Evolutionary conservation across 441 rosid genomes (phyloP).

Genomic region (Isatis lusitanica): DNA sequence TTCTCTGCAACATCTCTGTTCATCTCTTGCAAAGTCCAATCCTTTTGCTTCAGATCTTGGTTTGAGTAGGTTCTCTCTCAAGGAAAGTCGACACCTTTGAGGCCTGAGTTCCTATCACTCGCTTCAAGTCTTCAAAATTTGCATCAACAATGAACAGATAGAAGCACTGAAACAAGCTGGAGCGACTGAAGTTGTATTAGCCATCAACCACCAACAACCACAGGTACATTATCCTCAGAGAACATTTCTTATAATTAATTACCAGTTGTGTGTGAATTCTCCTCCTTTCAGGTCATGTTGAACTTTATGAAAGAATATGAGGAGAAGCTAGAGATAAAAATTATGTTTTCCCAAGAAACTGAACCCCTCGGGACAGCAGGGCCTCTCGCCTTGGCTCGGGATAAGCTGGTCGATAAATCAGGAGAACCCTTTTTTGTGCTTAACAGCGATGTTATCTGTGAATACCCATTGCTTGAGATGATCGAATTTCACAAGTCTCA

Average conservation of each 20-base stretch:
- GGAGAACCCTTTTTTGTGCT: slow-evolving; percentile 63
- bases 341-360: slow-evolving; percentile 63
- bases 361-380: slow-evolving; percentile 75
- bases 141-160: slow-evolving; percentile 38
- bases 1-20: too few relatives aligned
- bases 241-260: too few relatives aligned
- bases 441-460: slow-evolving; percentile 70
- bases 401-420: slow-evolving; percentile 49
- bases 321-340: slow-evolving; percentile 56
- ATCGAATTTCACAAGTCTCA: slow-evolving; percentile 55
- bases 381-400: slow-evolving; percentile 63
- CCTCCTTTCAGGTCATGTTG: slow-evolving; percentile 47
- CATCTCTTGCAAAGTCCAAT: too few relatives aligned
- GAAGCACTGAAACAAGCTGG: slow-evolving; percentile 59
- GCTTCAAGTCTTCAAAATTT: background rate
- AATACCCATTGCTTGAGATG: slow-evolving; percentile 59
- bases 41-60: too few relatives aligned
- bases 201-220: slow-evolving; percentile 54
- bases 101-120: too few relatives aligned
- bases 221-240: slow-evolving; percentile 36
- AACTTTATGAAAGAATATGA: slow-evolving; percentile 60
- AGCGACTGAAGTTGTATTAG: slow-evolving; percentile 59
- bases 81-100: too few relatives aligned
- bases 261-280: too few relatives aligned
- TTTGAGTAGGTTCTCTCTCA: too few relatives aligned